Conservation (phyloP, 192 early-diverging fungal species). For the Geosiphon pyriformis region DNA sequence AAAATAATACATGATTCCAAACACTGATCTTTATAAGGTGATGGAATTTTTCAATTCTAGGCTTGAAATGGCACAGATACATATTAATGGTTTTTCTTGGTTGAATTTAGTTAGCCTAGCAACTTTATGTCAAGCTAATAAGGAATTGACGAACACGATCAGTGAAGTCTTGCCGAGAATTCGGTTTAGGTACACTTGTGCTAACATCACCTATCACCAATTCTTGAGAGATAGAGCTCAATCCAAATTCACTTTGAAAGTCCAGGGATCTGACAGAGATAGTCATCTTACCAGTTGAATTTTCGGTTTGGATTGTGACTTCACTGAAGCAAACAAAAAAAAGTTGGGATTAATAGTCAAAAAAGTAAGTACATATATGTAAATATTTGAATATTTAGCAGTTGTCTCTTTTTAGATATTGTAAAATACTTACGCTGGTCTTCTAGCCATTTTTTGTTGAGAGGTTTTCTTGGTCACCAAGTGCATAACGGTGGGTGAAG, state of each 20-base stretch:
- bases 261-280: background rate
- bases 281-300: background rate
- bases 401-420: too few species aligned
- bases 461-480: background rate
- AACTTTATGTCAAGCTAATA: background rate
- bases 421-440: background rate
- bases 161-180: background rate
- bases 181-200: background rate
- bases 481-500: constrained; percentile 4
- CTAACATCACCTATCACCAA: background rate
- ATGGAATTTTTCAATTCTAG: too few species aligned
- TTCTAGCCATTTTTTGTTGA: background rate
- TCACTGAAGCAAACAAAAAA: background rate
- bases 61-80: too few species aligned
- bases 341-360: background rate
- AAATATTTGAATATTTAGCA: background rate
- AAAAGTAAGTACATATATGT: background rate
- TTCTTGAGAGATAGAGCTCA: background rate
- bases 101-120: too few species aligned
- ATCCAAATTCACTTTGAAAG: background rate
- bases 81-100: too few species aligned
- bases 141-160: background rate
- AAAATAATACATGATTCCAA: too few species aligned
- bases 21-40: too few species aligned
- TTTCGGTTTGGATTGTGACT: background rate